These are phyloP conservation scores for Circinella minor DNA, from an alignment of 371 early-diverging fungal genomes.

Conservation along the genomic window DNA sequence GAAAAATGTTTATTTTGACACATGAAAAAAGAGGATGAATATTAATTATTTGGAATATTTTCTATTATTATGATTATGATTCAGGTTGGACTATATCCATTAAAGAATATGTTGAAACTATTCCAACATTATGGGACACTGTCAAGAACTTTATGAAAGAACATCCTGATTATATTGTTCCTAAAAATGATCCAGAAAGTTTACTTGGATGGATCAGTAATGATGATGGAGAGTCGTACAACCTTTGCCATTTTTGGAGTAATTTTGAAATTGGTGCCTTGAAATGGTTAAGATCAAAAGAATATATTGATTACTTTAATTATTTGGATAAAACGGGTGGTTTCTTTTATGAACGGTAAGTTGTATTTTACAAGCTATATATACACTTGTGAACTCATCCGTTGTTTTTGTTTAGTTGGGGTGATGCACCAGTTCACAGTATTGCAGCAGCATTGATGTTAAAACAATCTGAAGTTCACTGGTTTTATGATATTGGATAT, in stretches of 20 bases:
- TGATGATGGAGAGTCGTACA: constrained; percentile 54
- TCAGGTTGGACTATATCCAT: constrained; percentile 77
- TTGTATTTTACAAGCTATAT: constrained; percentile 38
- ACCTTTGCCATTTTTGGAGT: constrained; percentile 86
- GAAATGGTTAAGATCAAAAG: constrained; percentile 42
- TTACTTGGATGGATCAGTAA: constrained; percentile 52
- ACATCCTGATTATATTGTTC: constrained; percentile 40
- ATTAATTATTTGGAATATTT: not conserved
- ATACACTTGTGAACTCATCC: too few relatives aligned
- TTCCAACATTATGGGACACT: constrained; percentile 81
- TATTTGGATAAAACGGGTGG: constrained; percentile 81
- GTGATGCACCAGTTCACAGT: constrained; percentile 96
- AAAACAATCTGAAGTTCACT: constrained; percentile 77
- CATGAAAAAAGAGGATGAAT: not conserved
- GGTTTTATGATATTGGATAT: constrained; percentile 88
- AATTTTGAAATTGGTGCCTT: constrained; percentile 52
- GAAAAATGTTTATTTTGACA: too few relatives aligned
- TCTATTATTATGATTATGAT: constrained; percentile 19
- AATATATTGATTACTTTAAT: constrained; percentile 80
- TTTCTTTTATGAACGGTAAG: constrained; percentile 95
- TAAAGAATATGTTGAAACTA: constrained; percentile 80
- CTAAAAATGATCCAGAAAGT: constrained; percentile 17
- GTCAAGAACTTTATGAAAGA: constrained; percentile 57
- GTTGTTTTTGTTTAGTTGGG: constrained; percentile 67
- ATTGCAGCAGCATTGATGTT: constrained; percentile 79